These are phyloP conservation scores for Didymella pinodella DNA, from an alignment of 2,329 filamentous ascomycete genomes.

Conservation along the genomic window DNA sequence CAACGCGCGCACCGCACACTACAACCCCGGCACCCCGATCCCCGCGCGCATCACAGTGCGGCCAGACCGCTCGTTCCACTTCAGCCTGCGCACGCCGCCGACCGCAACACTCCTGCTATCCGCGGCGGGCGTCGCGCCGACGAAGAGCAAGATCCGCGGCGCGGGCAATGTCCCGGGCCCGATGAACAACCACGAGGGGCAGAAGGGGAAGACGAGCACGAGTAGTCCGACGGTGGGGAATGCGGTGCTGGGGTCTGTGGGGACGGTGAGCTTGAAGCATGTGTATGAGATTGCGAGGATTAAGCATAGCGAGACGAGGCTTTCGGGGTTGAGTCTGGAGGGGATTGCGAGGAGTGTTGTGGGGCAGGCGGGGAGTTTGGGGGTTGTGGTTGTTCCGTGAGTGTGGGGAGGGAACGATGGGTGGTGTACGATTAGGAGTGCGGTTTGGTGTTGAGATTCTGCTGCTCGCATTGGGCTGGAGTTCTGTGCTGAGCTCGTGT, in stretches of 20 bases:
- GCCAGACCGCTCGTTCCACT: slow-evolving; percentile 90
- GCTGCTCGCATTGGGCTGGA: background rate
- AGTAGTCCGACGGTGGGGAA: slow-evolving; percentile 54
- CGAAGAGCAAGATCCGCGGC: slow-evolving; percentile 78
- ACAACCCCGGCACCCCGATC: slow-evolving; percentile 81
- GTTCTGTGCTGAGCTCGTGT: background rate
- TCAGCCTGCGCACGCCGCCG: slow-evolving; percentile 92
- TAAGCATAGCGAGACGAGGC: slow-evolving; percentile 67
- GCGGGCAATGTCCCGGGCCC: slow-evolving; percentile 64
- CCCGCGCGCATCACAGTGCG: slow-evolving; percentile 91
- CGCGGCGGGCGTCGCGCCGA: slow-evolving; percentile 77
- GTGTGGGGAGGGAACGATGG: background rate
- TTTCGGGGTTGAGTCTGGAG: slow-evolving; percentile 79
- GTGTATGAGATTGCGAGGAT: slow-evolving; percentile 98
- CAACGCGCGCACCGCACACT: slow-evolving; percentile 90
- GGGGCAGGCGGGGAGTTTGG: slow-evolving; percentile 61
- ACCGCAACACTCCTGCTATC: slow-evolving; percentile 89
- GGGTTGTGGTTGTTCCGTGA: slow-evolving; percentile 59
- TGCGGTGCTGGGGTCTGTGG: slow-evolving; percentile 79
- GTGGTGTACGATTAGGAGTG: slow-evolving; percentile 3
- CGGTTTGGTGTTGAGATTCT: background rate
- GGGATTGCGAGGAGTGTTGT: slow-evolving; percentile 78
- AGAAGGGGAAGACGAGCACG: slow-evolving; percentile 49
- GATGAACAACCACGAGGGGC: slow-evolving; percentile 49
- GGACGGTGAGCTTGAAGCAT: slow-evolving; percentile 90